A percentile compares a stretch with the other conserved stretches of the same genome.
Conservation (phyloP, 345 rosid species). For the Populus ilicifolia region DNA sequence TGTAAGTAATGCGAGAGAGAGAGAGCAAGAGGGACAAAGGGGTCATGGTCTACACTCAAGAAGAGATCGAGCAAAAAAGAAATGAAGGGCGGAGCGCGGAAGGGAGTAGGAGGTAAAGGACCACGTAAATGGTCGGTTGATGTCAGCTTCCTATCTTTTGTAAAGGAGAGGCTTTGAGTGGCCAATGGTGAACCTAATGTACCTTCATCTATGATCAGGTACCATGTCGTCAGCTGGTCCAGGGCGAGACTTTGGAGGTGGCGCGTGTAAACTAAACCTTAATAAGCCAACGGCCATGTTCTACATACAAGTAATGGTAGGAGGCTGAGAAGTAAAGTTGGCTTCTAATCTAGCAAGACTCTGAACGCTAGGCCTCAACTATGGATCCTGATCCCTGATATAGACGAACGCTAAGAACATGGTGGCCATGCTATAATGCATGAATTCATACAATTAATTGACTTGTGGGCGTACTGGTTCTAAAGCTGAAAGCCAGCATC, state of each 20-base stretch:
- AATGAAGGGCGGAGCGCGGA: not conserved
- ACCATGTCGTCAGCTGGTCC: not conserved
- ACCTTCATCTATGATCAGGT: not conserved
- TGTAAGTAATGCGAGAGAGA: not conserved
- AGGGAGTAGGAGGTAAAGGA: not conserved
- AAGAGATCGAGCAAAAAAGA: not conserved
- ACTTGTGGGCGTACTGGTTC: too few relatives aligned
- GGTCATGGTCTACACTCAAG: not conserved
- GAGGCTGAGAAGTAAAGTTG: too few relatives aligned
- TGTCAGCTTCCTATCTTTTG: constrained; percentile 16
- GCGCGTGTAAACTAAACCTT: too few relatives aligned
- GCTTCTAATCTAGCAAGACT: too few relatives aligned
- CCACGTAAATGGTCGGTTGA: constrained; percentile 20
- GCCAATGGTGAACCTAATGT: not conserved
- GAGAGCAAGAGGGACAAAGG: not conserved
- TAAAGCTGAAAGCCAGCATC: not conserved
- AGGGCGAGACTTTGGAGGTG: not conserved
- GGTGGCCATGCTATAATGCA: too few relatives aligned
- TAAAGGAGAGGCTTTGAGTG: not conserved
- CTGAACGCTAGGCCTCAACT: too few relatives aligned
- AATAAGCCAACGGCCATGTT: too few relatives aligned
- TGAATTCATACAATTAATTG: too few relatives aligned
- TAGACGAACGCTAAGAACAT: too few relatives aligned
- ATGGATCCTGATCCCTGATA: not conserved
- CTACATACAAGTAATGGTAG: too few relatives aligned